These are phyloP conservation scores for Candolleomyces efflorescens DNA, from an alignment of 768 basidiomycete genomes.

Conservation along the genomic window DNA sequence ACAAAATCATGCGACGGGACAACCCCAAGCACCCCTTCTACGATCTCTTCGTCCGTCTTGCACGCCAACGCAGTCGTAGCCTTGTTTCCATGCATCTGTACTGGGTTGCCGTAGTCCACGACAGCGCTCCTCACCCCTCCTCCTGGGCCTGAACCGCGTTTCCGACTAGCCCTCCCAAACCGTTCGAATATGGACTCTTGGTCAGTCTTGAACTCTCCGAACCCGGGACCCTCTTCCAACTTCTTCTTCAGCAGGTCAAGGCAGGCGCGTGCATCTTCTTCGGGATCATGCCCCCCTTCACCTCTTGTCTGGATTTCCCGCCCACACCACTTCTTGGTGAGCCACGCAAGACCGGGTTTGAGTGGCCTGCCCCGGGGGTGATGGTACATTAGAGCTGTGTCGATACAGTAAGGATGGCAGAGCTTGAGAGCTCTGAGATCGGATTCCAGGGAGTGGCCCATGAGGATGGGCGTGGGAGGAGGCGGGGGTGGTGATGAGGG, in stretches of 20 bases:
- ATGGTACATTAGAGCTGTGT: constrained; percentile 86
- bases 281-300: constrained; percentile 88
- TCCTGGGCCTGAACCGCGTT: constrained; percentile 28
- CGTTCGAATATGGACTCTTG: constrained; percentile 87
- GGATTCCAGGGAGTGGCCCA: constrained; percentile 95
- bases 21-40: constrained; percentile 60
- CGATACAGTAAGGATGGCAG: constrained; percentile 82
- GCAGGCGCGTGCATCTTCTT: constrained; percentile 91
- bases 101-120: constrained; percentile 82
- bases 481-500: constrained; percentile 15
- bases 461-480: constrained; percentile 67
- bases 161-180: constrained; percentile 55
- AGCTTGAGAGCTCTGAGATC: constrained; percentile 88
- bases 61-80: constrained; percentile 76
- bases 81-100: constrained; percentile 80
- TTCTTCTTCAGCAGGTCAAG: constrained; percentile 82
- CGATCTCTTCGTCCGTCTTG: constrained; percentile 70
- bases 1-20: constrained; percentile 70
- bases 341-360: constrained; percentile 96
- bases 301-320: constrained; percentile 85
- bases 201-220: constrained; percentile 84
- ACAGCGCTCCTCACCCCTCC: constrained; percentile 57
- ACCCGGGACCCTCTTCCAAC: constrained; percentile 69
- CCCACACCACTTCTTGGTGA: constrained; percentile 89
- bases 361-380: constrained; percentile 92